These are phyloP conservation scores for Starmera stellimalicola DNA, from an alignment of 1,139 yeast genomes.

Conservation along the genomic window DNA sequence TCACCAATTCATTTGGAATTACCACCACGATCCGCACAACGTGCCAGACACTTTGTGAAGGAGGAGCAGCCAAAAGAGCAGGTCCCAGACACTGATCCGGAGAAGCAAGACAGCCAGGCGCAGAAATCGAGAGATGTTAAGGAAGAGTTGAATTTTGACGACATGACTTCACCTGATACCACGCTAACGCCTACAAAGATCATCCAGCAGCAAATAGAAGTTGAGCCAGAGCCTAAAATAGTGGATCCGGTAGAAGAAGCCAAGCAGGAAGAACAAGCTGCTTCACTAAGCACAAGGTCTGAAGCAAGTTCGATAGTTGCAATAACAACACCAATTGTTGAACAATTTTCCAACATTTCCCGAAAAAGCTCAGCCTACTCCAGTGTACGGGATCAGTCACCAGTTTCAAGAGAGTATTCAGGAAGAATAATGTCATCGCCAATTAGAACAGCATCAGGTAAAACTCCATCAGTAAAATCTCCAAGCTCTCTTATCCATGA, in stretches of 20 bases:
- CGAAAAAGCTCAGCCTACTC: constrained; percentile 3
- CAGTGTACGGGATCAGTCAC: neutral
- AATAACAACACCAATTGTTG: constrained; percentile 1
- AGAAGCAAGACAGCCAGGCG: too few species aligned
- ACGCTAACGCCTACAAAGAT: neutral
- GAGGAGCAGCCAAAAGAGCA: neutral
- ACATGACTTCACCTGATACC: neutral
- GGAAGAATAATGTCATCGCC: constrained; percentile 1
- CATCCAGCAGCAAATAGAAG: too few species aligned
- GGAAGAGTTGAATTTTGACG: neutral
- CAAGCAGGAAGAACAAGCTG: too few species aligned
- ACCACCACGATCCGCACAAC: constrained; percentile 17
- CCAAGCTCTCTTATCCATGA: neutral
- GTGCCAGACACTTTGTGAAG: constrained; percentile 2
- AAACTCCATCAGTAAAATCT: neutral
- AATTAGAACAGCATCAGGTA: neutral
- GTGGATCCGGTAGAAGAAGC: too few species aligned
- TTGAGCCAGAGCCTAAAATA: too few species aligned
- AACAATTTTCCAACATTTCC: neutral
- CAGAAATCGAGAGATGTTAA: too few species aligned
- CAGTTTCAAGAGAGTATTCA: neutral
- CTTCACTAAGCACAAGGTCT: too few species aligned
- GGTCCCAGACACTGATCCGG: too few species aligned
- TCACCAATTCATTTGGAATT: constrained; percentile 3
- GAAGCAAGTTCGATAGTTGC: neutral